phyloP scores from a whole-genome alignment of 2,329 filamentous ascomycete species.

The Verticillium longisporum region DNA sequence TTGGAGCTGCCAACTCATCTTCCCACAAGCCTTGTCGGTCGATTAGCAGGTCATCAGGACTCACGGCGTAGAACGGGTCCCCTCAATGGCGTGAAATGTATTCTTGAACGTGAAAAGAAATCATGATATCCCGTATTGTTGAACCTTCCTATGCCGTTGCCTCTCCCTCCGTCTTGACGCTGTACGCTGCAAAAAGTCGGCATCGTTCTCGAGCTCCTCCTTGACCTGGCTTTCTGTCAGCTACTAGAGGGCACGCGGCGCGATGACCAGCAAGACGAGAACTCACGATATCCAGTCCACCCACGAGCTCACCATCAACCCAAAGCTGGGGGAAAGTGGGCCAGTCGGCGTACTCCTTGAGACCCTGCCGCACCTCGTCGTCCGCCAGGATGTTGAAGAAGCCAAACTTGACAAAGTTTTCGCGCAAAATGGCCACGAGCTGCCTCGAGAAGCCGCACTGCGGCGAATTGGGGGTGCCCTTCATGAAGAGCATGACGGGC shows the following conservation, averaged over 20 bases:
- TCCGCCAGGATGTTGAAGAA: conserved; percentile 99
- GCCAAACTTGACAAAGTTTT: conserved; percentile 89
- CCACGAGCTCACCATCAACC: conserved; percentile 83
- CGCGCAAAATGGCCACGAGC: conserved; percentile 76
- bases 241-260: not conserved
- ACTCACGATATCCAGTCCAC: conserved; percentile 90
- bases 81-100: not conserved
- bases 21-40: too few relatives aligned
- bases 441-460: conserved; percentile 93
- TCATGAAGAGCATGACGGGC: conserved; percentile 98
- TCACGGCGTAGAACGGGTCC: not conserved
- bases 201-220: conserved; percentile 81
- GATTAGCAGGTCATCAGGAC: too few relatives aligned
- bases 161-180: conserved; percentile 39
- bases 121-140: not conserved
- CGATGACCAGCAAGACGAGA: conserved; percentile 9
- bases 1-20: too few relatives aligned
- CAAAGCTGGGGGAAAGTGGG: conserved; percentile 95
- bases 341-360: conserved; percentile 98
- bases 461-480: conserved; percentile 81
- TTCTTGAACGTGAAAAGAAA: not conserved
- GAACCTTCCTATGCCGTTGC: not conserved
- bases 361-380: conserved; percentile 89
- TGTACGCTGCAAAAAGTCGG: conserved; percentile 71
- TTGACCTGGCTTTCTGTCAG: conserved; percentile 58